These are phyloP conservation scores for Wickerhamiella nectarea DNA, from an alignment of 805 yeast genomes.

Conservation along the genomic window DNA sequence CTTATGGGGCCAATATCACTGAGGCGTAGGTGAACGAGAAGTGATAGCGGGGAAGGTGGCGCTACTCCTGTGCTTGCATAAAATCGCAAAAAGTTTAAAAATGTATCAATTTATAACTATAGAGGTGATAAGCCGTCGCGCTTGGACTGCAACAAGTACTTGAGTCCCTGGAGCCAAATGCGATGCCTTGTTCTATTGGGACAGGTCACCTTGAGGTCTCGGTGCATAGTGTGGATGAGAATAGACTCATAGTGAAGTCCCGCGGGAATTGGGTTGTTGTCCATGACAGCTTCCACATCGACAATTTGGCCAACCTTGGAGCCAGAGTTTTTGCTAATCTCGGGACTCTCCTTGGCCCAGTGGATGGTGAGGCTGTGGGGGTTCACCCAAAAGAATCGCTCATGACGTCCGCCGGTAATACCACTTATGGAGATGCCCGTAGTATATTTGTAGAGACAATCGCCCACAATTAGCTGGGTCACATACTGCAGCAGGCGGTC, in stretches of 20 bases:
- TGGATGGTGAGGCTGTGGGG: conserved; percentile 82
- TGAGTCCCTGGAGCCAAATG: conserved; percentile 77
- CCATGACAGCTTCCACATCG: conserved; percentile 67
- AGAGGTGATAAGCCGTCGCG: neutral
- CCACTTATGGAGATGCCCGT: conserved; percentile 52
- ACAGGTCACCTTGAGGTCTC: conserved; percentile 68
- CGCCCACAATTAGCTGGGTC: conserved; percentile 90
- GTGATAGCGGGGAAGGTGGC: too few relatives aligned
- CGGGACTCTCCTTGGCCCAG: conserved; percentile 80
- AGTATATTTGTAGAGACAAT: conserved; percentile 73
- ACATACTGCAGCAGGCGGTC: conserved; percentile 53
- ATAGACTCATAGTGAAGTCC: conserved; percentile 80
- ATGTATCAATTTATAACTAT: too few relatives aligned
- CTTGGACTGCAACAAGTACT: conserved; percentile 39
- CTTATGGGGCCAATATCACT: too few relatives aligned
- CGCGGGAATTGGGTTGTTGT: conserved; percentile 77
- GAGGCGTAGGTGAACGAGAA: too few relatives aligned
- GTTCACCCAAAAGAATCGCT: conserved; percentile 90
- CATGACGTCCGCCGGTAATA: conserved; percentile 70
- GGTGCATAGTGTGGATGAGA: conserved; percentile 53
- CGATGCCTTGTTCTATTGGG: conserved; percentile 78
- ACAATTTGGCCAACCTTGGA: conserved; percentile 61
- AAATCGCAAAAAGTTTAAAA: too few relatives aligned
- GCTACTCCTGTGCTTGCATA: too few relatives aligned
- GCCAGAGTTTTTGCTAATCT: conserved; percentile 46